phyloP scores from a whole-genome alignment of 2,329 filamentous ascomycete species.

The Aureobasidium vineae region DNA sequence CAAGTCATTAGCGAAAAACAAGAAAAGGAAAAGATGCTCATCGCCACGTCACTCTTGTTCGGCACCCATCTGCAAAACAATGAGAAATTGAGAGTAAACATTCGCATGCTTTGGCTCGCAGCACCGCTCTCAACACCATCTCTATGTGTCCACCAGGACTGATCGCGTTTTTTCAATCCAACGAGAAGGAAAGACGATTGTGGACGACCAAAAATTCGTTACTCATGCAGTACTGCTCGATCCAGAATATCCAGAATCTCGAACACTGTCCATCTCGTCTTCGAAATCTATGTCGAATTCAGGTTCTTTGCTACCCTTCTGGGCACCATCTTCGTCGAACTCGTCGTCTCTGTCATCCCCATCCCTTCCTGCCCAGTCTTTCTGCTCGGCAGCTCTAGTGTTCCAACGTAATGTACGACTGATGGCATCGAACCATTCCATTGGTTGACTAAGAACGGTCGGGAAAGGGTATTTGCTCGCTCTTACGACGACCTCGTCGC shows the following conservation, averaged over 20 bases:
- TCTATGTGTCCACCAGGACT: neutral
- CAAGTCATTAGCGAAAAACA: neutral
- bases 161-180: neutral
- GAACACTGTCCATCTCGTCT: slow-evolving; percentile 44
- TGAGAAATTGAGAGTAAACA: neutral
- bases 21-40: neutral
- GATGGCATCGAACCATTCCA: slow-evolving; percentile 97
- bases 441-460: slow-evolving; percentile 83
- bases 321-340: slow-evolving; percentile 46
- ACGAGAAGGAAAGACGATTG: neutral
- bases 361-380: slow-evolving; percentile 62
- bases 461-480: slow-evolving; percentile 97
- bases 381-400: slow-evolving; percentile 85
- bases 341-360: slow-evolving; percentile 42
- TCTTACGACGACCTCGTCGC: slow-evolving; percentile 93
- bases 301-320: slow-evolving; percentile 48
- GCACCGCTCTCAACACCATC: neutral
- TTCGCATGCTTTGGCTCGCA: neutral
- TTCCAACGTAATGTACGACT: slow-evolving; percentile 94
- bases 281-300: slow-evolving; percentile 93
- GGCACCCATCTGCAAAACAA: neutral
- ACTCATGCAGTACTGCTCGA: slow-evolving; percentile 27
- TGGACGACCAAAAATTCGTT: neutral
- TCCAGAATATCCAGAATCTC: slow-evolving; percentile 35
- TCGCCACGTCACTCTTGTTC: neutral